Percentiles rank a stretch among this genome's conserved stretches.
phyloP scores from a whole-genome alignment of 768 basidiomycete genomes.

The Boletus tomentosulus region DNA sequence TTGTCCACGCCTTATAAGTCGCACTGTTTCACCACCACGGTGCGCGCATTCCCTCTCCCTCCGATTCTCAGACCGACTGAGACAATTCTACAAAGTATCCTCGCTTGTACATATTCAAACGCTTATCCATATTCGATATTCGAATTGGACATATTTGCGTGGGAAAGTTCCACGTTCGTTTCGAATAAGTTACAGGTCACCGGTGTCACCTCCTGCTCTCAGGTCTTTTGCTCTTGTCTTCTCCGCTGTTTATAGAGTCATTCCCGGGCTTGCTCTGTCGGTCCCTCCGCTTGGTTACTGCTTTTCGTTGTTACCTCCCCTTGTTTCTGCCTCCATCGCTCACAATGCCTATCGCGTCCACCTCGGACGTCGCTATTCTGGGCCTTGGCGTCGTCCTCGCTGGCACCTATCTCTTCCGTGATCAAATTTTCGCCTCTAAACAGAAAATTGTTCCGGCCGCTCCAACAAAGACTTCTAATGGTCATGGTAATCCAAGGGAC shows the following conservation, averaged over 20 bases:
- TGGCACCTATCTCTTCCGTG: slow-evolving; percentile 77
- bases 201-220: neutral
- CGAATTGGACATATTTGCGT: slow-evolving; percentile 26
- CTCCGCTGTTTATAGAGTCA: slow-evolving; percentile 2
- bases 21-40: neutral
- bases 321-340: slow-evolving; percentile 5
- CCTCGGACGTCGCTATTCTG: slow-evolving; percentile 72
- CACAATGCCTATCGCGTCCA: slow-evolving; percentile 56
- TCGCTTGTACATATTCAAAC: too few relatives aligned
- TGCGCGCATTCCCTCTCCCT: neutral
- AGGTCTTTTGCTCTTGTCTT: slow-evolving; percentile 14
- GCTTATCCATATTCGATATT: slow-evolving; percentile 1
- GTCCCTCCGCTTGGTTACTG: neutral
- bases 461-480: slow-evolving; percentile 49
- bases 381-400: slow-evolving; percentile 72
- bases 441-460: slow-evolving; percentile 50
- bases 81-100: neutral
- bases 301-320: neutral
- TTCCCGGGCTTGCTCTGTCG: neutral
- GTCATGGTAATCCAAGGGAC: slow-evolving; percentile 85
- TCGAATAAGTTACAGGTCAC: slow-evolving; percentile 6
- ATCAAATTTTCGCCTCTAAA: slow-evolving; percentile 69
- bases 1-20: neutral
- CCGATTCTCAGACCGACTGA: neutral
- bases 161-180: slow-evolving; percentile 40